A percentile compares a stretch with the other conserved stretches of the same genome.
phyloP scores from a whole-genome alignment of 495 filamentous ascomycete species.

The Penicillium argentinense region DNA sequence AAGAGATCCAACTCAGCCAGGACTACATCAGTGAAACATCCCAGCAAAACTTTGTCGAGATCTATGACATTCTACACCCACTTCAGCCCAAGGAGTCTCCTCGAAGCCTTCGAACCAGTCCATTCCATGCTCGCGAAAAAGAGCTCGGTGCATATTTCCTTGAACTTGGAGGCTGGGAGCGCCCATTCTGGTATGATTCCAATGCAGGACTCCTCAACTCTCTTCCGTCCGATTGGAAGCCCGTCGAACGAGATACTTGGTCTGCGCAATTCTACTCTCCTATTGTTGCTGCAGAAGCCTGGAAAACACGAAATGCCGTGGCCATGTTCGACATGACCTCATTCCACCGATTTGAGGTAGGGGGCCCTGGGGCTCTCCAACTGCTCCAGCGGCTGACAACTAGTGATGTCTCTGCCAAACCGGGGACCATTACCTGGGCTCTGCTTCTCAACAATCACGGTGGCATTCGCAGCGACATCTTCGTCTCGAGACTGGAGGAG shows the following conservation, averaged over 20 bases:
- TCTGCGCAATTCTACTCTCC: conserved; percentile 45
- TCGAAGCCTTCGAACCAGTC: conserved; percentile 44
- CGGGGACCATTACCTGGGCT: conserved; percentile 42
- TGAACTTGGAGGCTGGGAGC: conserved; percentile 50
- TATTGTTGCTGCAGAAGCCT: conserved; percentile 50
- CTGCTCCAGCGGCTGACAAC: conserved; percentile 49
- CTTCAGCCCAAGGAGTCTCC: conserved; percentile 48
- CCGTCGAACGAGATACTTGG: conserved; percentile 47
- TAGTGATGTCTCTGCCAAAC: conserved; percentile 33
- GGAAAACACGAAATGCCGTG: conserved; percentile 52
- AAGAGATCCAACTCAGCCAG: conserved; percentile 44
- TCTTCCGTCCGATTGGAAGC: conserved; percentile 44
- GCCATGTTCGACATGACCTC: conserved; percentile 56
- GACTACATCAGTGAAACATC: conserved; percentile 48
- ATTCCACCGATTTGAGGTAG: conserved; percentile 48
- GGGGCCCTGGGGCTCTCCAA: conserved; percentile 42
- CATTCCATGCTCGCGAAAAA: conserved; percentile 44
- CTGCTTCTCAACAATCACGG: conserved; percentile 44
- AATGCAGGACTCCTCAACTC: conserved; percentile 41
- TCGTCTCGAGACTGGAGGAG: conserved; percentile 36
- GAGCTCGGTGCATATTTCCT: conserved; percentile 50
- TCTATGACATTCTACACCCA: conserved; percentile 55
- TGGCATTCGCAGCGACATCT: conserved; percentile 42
- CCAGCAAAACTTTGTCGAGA: conserved; percentile 51
- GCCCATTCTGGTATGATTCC: conserved; percentile 51